phyloP scores from a whole-genome alignment of 208 protist genomes.

The Herpetomonas samuelpessoai region DNA sequence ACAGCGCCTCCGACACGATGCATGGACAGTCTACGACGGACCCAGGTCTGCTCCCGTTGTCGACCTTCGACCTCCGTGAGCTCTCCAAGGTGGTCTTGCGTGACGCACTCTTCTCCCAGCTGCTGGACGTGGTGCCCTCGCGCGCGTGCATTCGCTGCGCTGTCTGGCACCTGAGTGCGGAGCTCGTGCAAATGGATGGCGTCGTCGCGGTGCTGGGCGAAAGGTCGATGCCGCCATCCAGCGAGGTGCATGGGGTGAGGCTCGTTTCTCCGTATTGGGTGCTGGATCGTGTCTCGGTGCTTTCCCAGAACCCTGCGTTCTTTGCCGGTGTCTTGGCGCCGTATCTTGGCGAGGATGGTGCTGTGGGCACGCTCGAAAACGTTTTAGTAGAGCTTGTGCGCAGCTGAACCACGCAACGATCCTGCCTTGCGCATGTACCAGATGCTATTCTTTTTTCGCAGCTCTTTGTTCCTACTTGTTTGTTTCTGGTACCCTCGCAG shows the following conservation, averaged over 20 bases:
- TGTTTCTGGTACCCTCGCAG: no score
- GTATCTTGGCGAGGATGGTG: not conserved
- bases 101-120: slow-evolving; percentile 39
- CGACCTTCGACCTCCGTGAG: slow-evolving; percentile 49
- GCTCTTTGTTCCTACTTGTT: no score
- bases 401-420: not conserved
- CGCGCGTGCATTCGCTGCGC: slow-evolving; percentile 31
- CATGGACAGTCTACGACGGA: no score
- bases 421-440: no score
- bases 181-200: slow-evolving; percentile 37
- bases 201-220: slow-evolving; percentile 18
- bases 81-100: slow-evolving; percentile 47
- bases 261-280: no score
- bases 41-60: slow-evolving; percentile 26
- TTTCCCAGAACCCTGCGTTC: not conserved
- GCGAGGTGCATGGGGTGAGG: no score
- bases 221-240: not conserved
- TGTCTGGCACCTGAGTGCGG: slow-evolving; percentile 24
- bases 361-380: not conserved
- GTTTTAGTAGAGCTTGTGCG: not conserved
- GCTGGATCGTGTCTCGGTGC: not conserved
- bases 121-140: slow-evolving; percentile 34
- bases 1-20: no score
- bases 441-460: no score
- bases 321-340: not conserved